Base-by-base conservation (phyloP, 1,284 basidiomycete species). In the Ceratobasidium sp. region DNA sequence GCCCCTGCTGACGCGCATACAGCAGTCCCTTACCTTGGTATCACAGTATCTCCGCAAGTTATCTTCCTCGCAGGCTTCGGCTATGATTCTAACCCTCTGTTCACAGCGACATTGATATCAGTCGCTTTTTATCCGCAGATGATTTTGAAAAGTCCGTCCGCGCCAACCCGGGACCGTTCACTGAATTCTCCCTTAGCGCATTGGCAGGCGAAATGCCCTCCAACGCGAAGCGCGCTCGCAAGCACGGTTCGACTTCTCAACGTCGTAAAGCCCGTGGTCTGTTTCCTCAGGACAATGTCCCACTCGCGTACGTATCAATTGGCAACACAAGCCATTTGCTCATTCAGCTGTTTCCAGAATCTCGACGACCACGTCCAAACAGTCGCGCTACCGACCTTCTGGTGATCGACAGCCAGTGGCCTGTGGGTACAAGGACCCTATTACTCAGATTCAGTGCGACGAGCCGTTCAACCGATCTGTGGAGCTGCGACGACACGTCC, bases 401-500 rank as follows among this genome's bases (percentile, higher is more conserved):
- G 62, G 62, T 1, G 62, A 67, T 31, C 47, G 62, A 27, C 62
- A 67, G 25, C 62, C 62, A 20, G 62, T 67, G 2, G 62, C 64
- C 13, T 68, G 64, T 17, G 64, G 64, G 13, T 68, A 68, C 53
- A 68, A 56, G 34, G 64, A 68, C 42, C 64, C 64, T 20, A 68
- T 68, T 17, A 68, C 64, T 32, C 52, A 54, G 42, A 40, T 68
- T 4, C 64, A 56, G 42, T 68, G 64, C 29, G 53, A 68, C 49
- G 64, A 68, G 25, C 52, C 53, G n/a, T 68, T 68, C 53, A 68
- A 56, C 52, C 52, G 53, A 56, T 53, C 64, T 31, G 53, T 68
- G 42, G 64, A 68, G 42, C 31, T 68, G 42, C 64, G 64, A 20
- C 52, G 64, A 27, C 64, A 68, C 47, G 52, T 68, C 20, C 50